These are phyloP conservation scores for Trichoderma sp. DNA, from an alignment of 2,329 filamentous ascomycete species.

Conservation along the genomic window DNA sequence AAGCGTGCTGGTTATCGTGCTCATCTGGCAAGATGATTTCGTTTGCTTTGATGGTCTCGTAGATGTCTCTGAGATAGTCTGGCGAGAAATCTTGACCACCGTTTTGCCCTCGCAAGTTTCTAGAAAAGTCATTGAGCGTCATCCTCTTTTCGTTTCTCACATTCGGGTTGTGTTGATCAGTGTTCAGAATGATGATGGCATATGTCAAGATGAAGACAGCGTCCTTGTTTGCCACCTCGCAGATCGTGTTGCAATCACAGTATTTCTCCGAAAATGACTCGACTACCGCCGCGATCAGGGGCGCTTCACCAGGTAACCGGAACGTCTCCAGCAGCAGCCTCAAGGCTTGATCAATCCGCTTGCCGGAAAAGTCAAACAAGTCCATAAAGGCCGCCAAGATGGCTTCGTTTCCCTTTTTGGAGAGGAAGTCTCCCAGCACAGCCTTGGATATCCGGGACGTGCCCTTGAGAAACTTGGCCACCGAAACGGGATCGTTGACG, in stretches of 20 bases:
- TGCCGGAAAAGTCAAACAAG: slow-evolving; percentile 83
- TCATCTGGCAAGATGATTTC: slow-evolving; percentile 98
- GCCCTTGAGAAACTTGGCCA: slow-evolving; percentile 85
- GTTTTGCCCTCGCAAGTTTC: slow-evolving; percentile 90
- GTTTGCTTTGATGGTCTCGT: slow-evolving; percentile 84
- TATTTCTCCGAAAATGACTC: slow-evolving; percentile 87
- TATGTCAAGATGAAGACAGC: slow-evolving; percentile 89
- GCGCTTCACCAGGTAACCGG: slow-evolving; percentile 88
- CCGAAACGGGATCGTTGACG: slow-evolving; percentile 69
- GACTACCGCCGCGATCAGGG: slow-evolving; percentile 90
- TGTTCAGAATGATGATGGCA: slow-evolving; percentile 96
- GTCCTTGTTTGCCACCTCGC: slow-evolving; percentile 81
- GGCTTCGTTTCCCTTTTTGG: slow-evolving; percentile 85
- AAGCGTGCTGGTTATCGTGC: slow-evolving; percentile 94
- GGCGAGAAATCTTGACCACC: slow-evolving; percentile 79
- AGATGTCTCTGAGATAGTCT: slow-evolving; percentile 84
- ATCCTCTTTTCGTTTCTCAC: slow-evolving; percentile 78
- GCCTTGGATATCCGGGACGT: slow-evolving; percentile 89
- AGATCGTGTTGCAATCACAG: slow-evolving; percentile 67
- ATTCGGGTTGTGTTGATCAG: slow-evolving; percentile 94
- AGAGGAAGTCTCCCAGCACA: slow-evolving; percentile 86
- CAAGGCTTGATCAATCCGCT: slow-evolving; percentile 87
- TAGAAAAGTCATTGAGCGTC: slow-evolving; percentile 78
- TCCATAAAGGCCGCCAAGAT: slow-evolving; percentile 82
- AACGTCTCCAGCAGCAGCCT: slow-evolving; percentile 87